Base-by-base conservation (phyloP, 1,139 yeast genomes). In the Groenewaldozyma auringiensis region DNA sequence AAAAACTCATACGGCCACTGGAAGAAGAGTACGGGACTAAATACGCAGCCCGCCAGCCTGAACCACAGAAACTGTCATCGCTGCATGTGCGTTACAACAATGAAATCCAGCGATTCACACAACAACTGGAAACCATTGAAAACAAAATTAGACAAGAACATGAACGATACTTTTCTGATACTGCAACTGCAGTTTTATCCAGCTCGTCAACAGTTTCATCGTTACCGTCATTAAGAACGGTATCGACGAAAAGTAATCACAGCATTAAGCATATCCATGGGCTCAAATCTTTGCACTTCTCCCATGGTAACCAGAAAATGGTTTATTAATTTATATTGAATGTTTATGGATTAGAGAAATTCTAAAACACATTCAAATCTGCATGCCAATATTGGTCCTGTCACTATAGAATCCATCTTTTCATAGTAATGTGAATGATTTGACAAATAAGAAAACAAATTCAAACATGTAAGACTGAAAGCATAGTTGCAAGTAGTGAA, bases 251-350 rank as follows among this genome's bases (percentile, higher is more conserved):
- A 11, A 8, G 9, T 8, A 25, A 25, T 6, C 9, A 11, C 11
- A 25, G 11, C 29, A 25, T 25, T 8, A 25, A 25, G 29, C 29
- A 25, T 25, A 8, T 25, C 29, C 29, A 25, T 25, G 29, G 29
- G 11, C 11, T 25, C 11, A 25, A 25, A 25, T 11, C 29, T 8
- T 25, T 25, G 29, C 29, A 25, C 11, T 8, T 25, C 29, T 59
- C 58, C 64, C 43, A 62, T 73, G 9, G 78, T 77, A 54, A 88
- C 87, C 25, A 78, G 71, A 54, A 79, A 74, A 57, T 73, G 81
- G 74, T 82, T 80, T 68, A 63, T n/a, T n/a, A n/a, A n/a, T n/a
- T n/a, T n/a, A n/a, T n/a, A n/a, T n/a, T n/a, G n/a, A n/a, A n/a
- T n/a, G n/a, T n/a, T n/a, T n/a, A n/a, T n/a, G n/a, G n/a, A n/a